Evolutionary conservation across 768 basidiomycete species (phyloP), one percentile per base, ranked within the genome.

Genomic region (Coprinopsis strossmayeri): DNA sequence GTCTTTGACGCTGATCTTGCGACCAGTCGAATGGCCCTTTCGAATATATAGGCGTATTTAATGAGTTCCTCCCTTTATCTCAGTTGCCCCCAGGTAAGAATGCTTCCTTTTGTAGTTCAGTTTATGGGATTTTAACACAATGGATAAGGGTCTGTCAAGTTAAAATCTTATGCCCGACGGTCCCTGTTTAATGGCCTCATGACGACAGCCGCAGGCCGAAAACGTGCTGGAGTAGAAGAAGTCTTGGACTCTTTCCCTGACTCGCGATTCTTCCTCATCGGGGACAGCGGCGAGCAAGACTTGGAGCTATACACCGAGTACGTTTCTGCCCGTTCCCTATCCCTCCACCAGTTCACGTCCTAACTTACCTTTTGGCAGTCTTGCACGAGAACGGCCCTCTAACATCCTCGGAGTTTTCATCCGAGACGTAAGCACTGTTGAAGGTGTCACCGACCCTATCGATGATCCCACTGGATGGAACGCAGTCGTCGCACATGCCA

Each of bases 261-360:
- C 34, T 81, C 87, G 1, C 70, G 66, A 32, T 96, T 98, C 66
- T 64, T 97, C 59, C 77, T 94, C 42, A 72, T 98, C 34, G 95
- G 95, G 5, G 95, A 98, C 62, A 81, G 84, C 0, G 95, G 94
- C 27, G 95, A 98, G 61, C 94, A 96, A 56, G 95, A 98, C 65
- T 67, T 98, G 37, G 93, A 98, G 63, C 72, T 98, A 1, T 98
- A 97, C 62, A 72, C 84, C 12, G 71, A 80, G 77, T 77, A 55
- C n/a, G 71, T 62, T 13, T 27, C 27, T 20, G 26, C 32, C 15
- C 9, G 17, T 44, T 26, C 27, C 18, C 12, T 44, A 12, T 17
- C 34, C n/a, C 34, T 10, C 24, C 40, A 15, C 24, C 23, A 45
- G 13, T 25, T 43, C 10, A 30, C 25, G 2, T n/a, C n/a, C 44